phyloP scores from a whole-genome alignment of 148 eudicot species.

The Rhododendron vialii region DNA sequence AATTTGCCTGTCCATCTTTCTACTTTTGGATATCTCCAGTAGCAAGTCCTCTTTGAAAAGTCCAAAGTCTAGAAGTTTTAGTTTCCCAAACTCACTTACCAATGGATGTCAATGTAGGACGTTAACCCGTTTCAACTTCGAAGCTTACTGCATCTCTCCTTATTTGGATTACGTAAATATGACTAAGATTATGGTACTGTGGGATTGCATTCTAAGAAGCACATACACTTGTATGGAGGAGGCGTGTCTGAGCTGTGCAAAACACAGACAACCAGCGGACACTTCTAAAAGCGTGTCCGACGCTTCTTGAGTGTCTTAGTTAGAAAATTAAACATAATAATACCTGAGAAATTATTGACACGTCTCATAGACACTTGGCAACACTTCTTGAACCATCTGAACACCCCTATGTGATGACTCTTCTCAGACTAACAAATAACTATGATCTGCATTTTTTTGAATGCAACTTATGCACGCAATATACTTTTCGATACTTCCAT shows the following conservation, averaged over 20 bases:
- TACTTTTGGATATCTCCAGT: not conserved
- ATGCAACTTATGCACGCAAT: not conserved
- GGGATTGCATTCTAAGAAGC: not conserved
- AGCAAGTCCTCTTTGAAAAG: not conserved
- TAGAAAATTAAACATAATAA: not conserved
- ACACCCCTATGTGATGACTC: not conserved
- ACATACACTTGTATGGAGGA: not conserved
- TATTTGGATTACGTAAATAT: not conserved
- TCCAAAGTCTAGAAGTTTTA: not conserved
- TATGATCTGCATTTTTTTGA: not conserved
- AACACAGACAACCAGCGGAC: not conserved
- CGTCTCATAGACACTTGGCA: not conserved
- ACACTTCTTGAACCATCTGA: not conserved
- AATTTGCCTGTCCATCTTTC: not conserved
- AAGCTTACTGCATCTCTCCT: not conserved
- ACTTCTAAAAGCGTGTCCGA: not conserved
- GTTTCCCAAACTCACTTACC: not conserved
- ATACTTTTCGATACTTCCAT: not conserved
- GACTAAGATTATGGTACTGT: not conserved
- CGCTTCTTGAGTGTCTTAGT: not conserved
- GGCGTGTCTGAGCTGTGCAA: not conserved
- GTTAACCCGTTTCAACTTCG: not conserved
- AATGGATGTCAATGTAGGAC: not conserved
- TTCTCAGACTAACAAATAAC: not conserved
- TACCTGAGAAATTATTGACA: not conserved